Percentiles rank a stretch among this genome's conserved stretches.
Evolutionary conservation across 305 asterid species (phyloP).

Genomic region (Nicotiana rustica): DNA sequence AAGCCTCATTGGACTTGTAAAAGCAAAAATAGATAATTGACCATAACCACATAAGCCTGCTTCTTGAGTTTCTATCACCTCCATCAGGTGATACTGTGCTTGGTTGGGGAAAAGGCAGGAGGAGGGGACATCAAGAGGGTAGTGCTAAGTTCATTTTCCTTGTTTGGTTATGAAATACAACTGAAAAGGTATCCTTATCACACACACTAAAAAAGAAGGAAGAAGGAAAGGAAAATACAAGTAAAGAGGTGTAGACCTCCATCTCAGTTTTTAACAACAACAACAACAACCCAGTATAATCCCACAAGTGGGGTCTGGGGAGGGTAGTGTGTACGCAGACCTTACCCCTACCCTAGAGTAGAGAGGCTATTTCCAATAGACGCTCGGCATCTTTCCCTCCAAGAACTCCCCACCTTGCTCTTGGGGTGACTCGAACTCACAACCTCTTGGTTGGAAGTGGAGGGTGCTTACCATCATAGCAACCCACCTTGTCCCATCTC

Average conservation of each 20-base stretch:
- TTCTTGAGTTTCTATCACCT: background rate
- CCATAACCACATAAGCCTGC: background rate
- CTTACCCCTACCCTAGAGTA: too few relatives aligned
- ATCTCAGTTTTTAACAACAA: background rate
- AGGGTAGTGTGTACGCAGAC: too few relatives aligned
- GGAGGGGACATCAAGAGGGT: background rate
- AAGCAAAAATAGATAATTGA: background rate
- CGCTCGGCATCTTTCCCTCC: too few relatives aligned
- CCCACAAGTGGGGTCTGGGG: too few relatives aligned
- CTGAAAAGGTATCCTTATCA: background rate
- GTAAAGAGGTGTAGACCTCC: background rate
- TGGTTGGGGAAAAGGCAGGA: background rate
- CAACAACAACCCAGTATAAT: too few relatives aligned
- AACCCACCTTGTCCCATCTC: background rate
- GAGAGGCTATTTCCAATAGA: too few relatives aligned
- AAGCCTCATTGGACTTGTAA: slow-evolving; percentile 11
- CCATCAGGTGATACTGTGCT: slow-evolving; percentile 10
- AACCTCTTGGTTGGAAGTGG: too few relatives aligned
- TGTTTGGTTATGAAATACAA: background rate
- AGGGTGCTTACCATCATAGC: too few relatives aligned
- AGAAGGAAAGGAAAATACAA: background rate
- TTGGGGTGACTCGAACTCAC: too few relatives aligned
- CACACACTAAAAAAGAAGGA: too few relatives aligned
- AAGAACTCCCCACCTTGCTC: too few relatives aligned
- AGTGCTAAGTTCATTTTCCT: background rate